A percentile compares a stretch with the other conserved stretches of the same genome.
These are phyloP conservation scores for Tricladium varicosporioides DNA, from an alignment of 2,329 filamentous ascomycete species.

Conservation along the genomic window DNA sequence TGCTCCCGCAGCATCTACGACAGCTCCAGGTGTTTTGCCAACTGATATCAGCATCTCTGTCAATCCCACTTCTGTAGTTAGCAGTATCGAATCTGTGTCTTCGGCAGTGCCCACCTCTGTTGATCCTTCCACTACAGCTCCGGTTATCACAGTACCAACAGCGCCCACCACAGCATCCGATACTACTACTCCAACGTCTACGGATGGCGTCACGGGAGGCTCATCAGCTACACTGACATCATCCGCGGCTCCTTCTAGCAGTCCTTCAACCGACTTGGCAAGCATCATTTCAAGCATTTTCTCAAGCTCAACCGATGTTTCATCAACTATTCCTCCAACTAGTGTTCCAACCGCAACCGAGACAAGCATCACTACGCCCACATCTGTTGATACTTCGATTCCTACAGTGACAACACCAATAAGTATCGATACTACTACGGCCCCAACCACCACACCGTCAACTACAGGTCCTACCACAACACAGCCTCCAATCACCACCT, in stretches of 20 bases:
- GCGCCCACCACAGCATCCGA: neutral
- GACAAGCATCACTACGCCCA: too few species aligned
- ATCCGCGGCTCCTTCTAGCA: neutral
- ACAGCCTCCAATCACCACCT: too few species aligned
- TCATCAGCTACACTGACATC: neutral
- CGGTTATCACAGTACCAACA: slow-evolving; percentile 1
- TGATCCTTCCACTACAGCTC: neutral
- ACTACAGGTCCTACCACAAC: too few species aligned
- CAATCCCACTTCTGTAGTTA: slow-evolving; percentile 8
- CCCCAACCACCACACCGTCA: neutral
- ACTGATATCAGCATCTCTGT: neutral
- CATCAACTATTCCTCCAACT: neutral
- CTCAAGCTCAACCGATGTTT: neutral
- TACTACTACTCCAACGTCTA: neutral
- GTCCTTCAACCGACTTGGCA: slow-evolving; percentile 3
- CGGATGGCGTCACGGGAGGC: neutral
- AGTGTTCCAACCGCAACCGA: neutral
- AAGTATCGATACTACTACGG: neutral
- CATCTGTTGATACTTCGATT: neutral
- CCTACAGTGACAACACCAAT: neutral
- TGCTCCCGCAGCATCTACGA: slow-evolving; percentile 1
- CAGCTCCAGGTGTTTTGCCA: neutral
- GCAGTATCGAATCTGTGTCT: neutral
- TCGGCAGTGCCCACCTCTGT: neutral
- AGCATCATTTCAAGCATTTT: slow-evolving; percentile 14